Base-by-base conservation (phyloP, 306 rosid species). In the Vicia sativa region DNA sequence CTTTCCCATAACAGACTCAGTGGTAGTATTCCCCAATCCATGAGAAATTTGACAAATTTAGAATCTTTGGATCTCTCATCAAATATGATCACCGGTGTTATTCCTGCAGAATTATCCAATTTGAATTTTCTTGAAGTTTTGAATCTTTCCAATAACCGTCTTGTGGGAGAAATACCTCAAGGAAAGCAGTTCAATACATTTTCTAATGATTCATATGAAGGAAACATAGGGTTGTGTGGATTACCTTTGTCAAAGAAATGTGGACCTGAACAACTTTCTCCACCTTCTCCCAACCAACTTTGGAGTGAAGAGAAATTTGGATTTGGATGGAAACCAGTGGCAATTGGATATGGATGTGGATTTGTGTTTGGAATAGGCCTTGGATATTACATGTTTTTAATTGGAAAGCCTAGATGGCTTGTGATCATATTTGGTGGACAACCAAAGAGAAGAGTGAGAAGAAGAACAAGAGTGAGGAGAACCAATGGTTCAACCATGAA, bases 41-140 rank as follows among this genome's bases (percentile, higher is more conserved):
- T 86, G 7, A 75, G 53, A 15, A 66, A 73, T 4, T 66, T 85
- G 74, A 28, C 11, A 13, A 41, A 48, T n/a, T 29, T 82, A 0
- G 80, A 85, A 53, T 68, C 56, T 25, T 64, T 85, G 29, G 89
- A 77, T 37, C 71, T 85, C 13, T 81, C 86, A 1, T 79, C 78
- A 55, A 84, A 81, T 31, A 44, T 49, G 42, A 37, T 81, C 1
- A 11, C 0, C 0, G 76, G 84, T 2, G 1, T 48, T 1, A 78
- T 81, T 68, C 86, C 89, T 3, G 0, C 4, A 6, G 49, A 75
- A 37, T 42, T 84, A 19, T 15, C 28, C 6, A 62, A 13, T 60
- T 2, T 80, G 1, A 44, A 43, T 2, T 29, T 0, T 19, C 77
- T 84, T 2, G 43, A 5, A 9, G 0, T 29, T 4, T 18, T 84